phyloP scores from a whole-genome alignment of 805 yeast species.

The Starmerella stigmatis region DNA sequence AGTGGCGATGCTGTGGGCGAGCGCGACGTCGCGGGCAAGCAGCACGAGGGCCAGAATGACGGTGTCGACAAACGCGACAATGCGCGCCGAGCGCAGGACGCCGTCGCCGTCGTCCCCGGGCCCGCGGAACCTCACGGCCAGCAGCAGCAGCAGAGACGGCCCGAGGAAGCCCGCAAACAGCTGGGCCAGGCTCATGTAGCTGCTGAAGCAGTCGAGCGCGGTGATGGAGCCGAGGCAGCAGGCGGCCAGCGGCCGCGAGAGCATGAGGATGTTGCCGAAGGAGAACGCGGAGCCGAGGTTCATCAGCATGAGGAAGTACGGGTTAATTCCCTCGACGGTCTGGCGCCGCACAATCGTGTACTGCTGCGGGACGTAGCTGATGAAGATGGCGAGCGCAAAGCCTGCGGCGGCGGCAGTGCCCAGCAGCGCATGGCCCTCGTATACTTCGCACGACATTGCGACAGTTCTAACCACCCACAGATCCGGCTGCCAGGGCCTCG shows the following conservation, averaged over 20 bases:
- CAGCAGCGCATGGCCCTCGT: conserved; percentile 20
- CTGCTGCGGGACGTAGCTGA: conserved; percentile 71
- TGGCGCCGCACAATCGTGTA: conserved; percentile 44
- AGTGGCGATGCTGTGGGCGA: conserved; percentile 14
- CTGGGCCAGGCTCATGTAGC: conserved; percentile 26
- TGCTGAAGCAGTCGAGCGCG: conserved; percentile 23
- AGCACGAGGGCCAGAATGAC: conserved; percentile 13
- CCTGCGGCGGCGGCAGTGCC: conserved; percentile 42
- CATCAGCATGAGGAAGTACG: conserved; percentile 55
- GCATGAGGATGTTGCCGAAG: conserved; percentile 54
- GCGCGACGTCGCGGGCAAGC: neutral
- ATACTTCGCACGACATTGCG: conserved; percentile 19
- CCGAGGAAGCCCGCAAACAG: conserved; percentile 22
- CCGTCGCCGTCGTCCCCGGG: conserved; percentile 32
- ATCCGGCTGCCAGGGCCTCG: too few species aligned
- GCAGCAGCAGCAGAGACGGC: conserved; percentile 22
- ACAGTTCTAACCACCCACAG: neutral
- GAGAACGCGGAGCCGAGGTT: conserved; percentile 57
- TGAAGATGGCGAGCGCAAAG: conserved; percentile 56
- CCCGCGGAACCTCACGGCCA: conserved; percentile 25
- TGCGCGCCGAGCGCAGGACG: conserved; percentile 20
- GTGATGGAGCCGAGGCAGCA: conserved; percentile 41
- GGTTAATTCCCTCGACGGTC: conserved; percentile 70
- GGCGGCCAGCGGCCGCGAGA: conserved; percentile 47
- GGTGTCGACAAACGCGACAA: conserved; percentile 20